These are phyloP conservation scores for Gossypium davidsonii DNA, from an alignment of 441 rosid genomes.

Conservation along the genomic window DNA sequence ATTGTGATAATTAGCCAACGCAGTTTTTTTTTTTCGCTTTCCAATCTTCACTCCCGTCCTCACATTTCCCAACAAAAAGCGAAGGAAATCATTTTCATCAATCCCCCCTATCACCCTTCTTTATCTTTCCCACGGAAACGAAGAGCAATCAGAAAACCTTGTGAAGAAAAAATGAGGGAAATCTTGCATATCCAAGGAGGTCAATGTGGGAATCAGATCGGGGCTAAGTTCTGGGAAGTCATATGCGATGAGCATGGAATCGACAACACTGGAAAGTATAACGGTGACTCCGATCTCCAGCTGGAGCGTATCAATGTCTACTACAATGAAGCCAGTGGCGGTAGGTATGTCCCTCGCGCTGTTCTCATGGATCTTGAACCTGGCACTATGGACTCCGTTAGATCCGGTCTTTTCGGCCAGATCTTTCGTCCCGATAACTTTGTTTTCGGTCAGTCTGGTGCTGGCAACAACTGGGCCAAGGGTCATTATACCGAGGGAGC, in stretches of 20 bases:
- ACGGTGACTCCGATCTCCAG: neutral
- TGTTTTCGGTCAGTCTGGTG: neutral
- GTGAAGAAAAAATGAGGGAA: neutral
- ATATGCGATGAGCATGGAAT: neutral
- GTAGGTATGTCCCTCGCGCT: neutral
- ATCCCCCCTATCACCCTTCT: neutral
- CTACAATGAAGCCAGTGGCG: neutral
- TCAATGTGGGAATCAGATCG: conserved; percentile 2
- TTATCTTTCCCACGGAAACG: neutral
- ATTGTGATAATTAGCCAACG: neutral
- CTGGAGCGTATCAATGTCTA: neutral
- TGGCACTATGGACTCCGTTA: neutral
- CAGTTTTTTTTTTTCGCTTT: neutral
- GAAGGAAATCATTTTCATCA: neutral
- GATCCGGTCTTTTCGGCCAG: neutral
- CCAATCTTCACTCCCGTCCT: neutral
- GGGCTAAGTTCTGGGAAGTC: neutral
- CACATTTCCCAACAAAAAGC: neutral
- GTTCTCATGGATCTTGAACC: conserved; percentile 3
- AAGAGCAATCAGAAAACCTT: neutral
- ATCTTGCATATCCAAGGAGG: conserved; percentile 1
- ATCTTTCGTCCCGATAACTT: neutral
- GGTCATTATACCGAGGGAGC: conserved; percentile 2
- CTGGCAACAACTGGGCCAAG: neutral
- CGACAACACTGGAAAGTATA: neutral